phyloP scores from a whole-genome alignment of 768 basidiomycete genomes.

The Russula compacta region DNA sequence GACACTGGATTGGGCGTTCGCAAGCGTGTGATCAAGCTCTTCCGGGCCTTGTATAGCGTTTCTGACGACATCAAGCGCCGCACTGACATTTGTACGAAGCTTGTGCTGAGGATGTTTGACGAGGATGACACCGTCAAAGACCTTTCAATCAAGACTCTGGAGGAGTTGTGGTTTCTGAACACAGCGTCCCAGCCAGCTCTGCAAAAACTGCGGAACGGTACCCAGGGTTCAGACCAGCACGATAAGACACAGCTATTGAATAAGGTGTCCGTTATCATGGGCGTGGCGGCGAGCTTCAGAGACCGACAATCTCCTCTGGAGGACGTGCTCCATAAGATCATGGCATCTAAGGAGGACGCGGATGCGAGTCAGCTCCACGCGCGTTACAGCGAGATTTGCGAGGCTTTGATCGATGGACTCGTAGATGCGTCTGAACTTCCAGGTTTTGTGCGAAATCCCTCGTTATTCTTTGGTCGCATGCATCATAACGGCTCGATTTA shows the following conservation, averaged over 20 bases:
- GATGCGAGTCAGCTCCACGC: slow-evolving; percentile 46
- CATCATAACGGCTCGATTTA: slow-evolving; percentile 24
- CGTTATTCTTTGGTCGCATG: slow-evolving; percentile 12
- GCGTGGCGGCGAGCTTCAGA: slow-evolving; percentile 70
- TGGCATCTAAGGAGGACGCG: slow-evolving; percentile 56
- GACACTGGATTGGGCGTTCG: slow-evolving; percentile 91
- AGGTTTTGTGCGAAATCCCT: slow-evolving; percentile 50
- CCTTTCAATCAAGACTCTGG: slow-evolving; percentile 79
- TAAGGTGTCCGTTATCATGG: slow-evolving; percentile 79
- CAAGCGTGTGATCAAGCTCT: slow-evolving; percentile 91
- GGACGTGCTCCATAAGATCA: slow-evolving; percentile 75
- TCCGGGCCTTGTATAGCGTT: slow-evolving; percentile 71
- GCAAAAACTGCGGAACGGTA: slow-evolving; percentile 29
- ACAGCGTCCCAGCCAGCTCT: neutral
- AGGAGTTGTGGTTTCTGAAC: slow-evolving; percentile 80
- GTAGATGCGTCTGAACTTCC: slow-evolving; percentile 79
- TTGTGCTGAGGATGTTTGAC: slow-evolving; percentile 80
- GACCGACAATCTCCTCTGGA: slow-evolving; percentile 81
- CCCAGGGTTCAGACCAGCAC: slow-evolving; percentile 24
- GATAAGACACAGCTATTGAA: slow-evolving; percentile 49
- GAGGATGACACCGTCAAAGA: slow-evolving; percentile 96
- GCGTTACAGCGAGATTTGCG: slow-evolving; percentile 76
- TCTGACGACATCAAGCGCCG: slow-evolving; percentile 50
- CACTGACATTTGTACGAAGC: slow-evolving; percentile 71
- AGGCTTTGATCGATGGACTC: slow-evolving; percentile 76